phyloP scores from a whole-genome alignment of 176 grass and related monocot genomes.

The Melocanna baccifera region DNA sequence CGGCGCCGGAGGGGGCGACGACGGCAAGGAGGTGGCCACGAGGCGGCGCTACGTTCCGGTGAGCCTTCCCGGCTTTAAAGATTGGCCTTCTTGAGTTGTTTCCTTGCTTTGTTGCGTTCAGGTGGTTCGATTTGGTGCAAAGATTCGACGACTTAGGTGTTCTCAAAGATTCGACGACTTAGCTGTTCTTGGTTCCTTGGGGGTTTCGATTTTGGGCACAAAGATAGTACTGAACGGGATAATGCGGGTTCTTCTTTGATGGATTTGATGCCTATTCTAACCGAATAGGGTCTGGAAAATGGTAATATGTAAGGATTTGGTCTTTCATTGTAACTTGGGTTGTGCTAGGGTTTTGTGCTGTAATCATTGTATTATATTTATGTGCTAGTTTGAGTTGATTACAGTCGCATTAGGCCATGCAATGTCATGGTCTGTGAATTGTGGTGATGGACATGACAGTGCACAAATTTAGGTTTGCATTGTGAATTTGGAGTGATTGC shows the following conservation, averaged over 20 bases:
- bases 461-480: neutral
- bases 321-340: neutral
- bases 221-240: neutral
- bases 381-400: neutral
- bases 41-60: constrained; percentile 76
- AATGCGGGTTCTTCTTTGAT: neutral
- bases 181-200: neutral
- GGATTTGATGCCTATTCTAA: neutral
- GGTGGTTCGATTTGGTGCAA: neutral
- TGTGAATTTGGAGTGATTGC: neutral
- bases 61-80: neutral
- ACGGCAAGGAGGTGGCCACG: constrained; percentile 20
- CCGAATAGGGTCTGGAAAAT: neutral
- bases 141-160: neutral
- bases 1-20: neutral
- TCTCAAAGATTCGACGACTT: neutral
- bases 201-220: neutral
- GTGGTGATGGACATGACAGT: neutral
- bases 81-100: neutral
- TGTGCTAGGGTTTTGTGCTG: constrained; percentile 8
- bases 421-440: neutral
- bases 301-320: neutral
- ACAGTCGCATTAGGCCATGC: neutral
- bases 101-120: neutral
- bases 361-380: neutral